phyloP scores from a whole-genome alignment of 2,329 filamentous ascomycete species.

The Alternaria triticimaculans region DNA sequence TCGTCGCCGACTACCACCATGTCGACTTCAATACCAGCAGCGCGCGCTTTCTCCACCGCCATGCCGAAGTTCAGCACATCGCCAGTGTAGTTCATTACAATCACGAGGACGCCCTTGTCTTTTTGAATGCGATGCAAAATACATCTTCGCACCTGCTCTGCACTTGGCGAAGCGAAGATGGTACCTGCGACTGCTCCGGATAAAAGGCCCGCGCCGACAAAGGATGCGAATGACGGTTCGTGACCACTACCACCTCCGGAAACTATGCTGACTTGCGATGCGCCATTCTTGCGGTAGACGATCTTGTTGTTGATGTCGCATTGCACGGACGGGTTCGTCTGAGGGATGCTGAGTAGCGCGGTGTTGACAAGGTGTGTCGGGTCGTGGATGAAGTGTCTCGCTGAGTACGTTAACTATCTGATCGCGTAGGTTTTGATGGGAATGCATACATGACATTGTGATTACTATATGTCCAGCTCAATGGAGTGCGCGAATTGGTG shows the following conservation, averaged over 20 bases:
- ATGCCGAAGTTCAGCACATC: constrained; percentile 87
- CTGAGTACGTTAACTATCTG: constrained; percentile 25
- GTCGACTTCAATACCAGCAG: constrained; percentile 76
- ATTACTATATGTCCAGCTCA: background rate
- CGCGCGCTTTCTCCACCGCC: constrained; percentile 89
- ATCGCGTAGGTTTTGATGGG: background rate
- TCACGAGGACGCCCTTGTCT: constrained; percentile 79
- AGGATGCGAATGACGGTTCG: constrained; percentile 85
- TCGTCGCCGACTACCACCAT: constrained; percentile 95
- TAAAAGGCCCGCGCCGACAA: constrained; percentile 82
- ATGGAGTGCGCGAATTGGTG: background rate
- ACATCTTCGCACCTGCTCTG: constrained; percentile 81
- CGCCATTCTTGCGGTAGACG: constrained; percentile 35
- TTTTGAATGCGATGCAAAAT: constrained; percentile 76
- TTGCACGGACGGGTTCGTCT: constrained; percentile 83
- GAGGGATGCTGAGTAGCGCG: constrained; percentile 77
- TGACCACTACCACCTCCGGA: constrained; percentile 91
- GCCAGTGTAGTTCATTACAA: constrained; percentile 91
- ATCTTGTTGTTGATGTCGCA: constrained; percentile 84
- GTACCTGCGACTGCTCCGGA: constrained; percentile 84
- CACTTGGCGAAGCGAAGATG: constrained; percentile 82
- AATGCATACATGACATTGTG: constrained; percentile 12
- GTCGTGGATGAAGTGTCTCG: constrained; percentile 90
- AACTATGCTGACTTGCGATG: constrained; percentile 75
- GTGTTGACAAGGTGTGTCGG: constrained; percentile 77